Evolutionary conservation across 2,329 filamentous ascomycete genomes (phyloP).

Genomic region (Xylaria sp.): DNA sequence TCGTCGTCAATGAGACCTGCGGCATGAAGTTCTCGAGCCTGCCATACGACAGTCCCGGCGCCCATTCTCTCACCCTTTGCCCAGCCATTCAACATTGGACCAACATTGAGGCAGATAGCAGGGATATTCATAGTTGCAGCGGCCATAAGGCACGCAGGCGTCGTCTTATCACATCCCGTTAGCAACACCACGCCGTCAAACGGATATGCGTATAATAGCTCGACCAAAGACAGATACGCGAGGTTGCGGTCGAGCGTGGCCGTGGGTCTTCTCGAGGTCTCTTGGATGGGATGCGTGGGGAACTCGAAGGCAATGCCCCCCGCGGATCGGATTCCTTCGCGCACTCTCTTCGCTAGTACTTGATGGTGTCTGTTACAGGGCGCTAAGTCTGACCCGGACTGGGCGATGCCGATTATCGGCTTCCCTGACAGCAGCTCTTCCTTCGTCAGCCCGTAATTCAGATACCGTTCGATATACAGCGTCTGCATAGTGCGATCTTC

Average conservation of each 20-base stretch:
- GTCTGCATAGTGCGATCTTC: conserved; percentile 56
- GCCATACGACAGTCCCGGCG: conserved; percentile 60
- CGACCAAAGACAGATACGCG: conserved; percentile 59
- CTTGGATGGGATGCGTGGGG: conserved; percentile 63
- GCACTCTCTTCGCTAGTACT: conserved; percentile 59
- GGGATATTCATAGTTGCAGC: conserved; percentile 63
- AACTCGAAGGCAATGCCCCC: conserved; percentile 63
- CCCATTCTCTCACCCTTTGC: conserved; percentile 54
- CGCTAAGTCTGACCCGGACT: conserved; percentile 61
- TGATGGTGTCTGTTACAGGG: conserved; percentile 63
- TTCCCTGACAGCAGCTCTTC: conserved; percentile 61
- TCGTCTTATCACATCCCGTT: conserved; percentile 64
- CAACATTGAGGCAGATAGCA: conserved; percentile 62
- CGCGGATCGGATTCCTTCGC: conserved; percentile 60
- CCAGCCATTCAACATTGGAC: conserved; percentile 63
- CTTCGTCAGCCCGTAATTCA: conserved; percentile 60
- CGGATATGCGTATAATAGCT: conserved; percentile 59
- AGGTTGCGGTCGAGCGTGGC: conserved; percentile 62
- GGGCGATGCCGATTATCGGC: conserved; percentile 63
- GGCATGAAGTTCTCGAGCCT: conserved; percentile 58
- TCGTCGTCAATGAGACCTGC: conserved; percentile 58
- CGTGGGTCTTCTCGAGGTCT: conserved; percentile 58
- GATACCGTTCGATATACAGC: conserved; percentile 61
- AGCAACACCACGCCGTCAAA: conserved; percentile 62
- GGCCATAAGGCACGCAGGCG: conserved; percentile 62